Percentiles rank a stretch among this genome's conserved stretches.
Conservation (phyloP, 75 land plant species). For the Sequoia sempervirens region DNA sequence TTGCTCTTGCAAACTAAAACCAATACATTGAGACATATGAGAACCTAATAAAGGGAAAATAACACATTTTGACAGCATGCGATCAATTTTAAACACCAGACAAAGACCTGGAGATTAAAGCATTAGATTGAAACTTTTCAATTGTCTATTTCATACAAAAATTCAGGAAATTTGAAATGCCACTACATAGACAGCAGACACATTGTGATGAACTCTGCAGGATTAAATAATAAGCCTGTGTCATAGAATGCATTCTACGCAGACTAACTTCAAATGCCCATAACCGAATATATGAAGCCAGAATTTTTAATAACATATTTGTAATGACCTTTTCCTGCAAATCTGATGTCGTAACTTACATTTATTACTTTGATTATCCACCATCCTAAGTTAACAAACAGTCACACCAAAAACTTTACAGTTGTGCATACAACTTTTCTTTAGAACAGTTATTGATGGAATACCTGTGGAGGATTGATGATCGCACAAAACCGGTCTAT, state of each 20-base stretch:
- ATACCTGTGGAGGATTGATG: slow-evolving; percentile 97
- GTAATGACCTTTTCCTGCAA: background rate
- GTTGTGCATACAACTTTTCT: background rate
- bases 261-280: background rate
- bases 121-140: background rate
- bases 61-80: too few species aligned
- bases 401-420: background rate
- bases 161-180: background rate
- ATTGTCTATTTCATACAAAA: background rate
- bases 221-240: background rate
- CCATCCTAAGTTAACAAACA: background rate
- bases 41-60: too few species aligned
- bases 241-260: background rate
- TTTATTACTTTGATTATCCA: background rate
- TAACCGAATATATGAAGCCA: background rate
- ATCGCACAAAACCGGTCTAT: slow-evolving; percentile 95
- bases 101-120: background rate
- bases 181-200: background rate
- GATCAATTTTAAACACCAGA: background rate
- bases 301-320: background rate
- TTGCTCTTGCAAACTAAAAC: too few species aligned
- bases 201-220: background rate
- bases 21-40: too few species aligned
- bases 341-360: background rate
- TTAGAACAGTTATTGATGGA: background rate